Evolutionary conservation across 129 eudicot genomes (phyloP), one percentile per base, ranked within the genome.

Genomic region (Calendula officinalis): DNA sequence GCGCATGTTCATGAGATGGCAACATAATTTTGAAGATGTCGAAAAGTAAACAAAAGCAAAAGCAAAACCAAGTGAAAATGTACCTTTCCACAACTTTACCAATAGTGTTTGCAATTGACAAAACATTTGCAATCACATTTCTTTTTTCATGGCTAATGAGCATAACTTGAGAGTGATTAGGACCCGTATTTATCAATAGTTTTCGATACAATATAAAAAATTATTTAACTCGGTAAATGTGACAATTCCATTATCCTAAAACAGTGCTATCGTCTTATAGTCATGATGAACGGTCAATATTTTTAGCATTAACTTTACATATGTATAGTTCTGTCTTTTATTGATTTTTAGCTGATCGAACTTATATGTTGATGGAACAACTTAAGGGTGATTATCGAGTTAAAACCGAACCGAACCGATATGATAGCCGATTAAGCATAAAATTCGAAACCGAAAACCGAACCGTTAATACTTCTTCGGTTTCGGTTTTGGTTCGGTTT

Each of bases 51-150:
- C n/a, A 56, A 9, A 27, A 33, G 39, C 11, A 34, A 60, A 61
- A 61, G 53, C 33, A 50, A 60, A 71, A 61, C 46, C 34, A 17
- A 35, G 49, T 39, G 33, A 36, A 62, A 43, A 71, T 17, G 70
- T 64, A 62, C 56, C 77, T 71, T 71, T 62, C 77, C 52, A 71
- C 64, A 62, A 63, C 77, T 71, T 71, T 71, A 53, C 40, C 40
- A 52, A 72, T 35, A 72, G 70, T 72, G 57, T 62, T 62, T 12
- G 16, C 42, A 62, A 62, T 62, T n/a, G 77, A 72, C 70, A 42
- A 22, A 62, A 62, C 77, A 71, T 62, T 71, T 62, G 38, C 63
- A 52, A 71, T 71, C 70, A 51, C 10, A 62, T 35, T 62, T 67
- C 32, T 60, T 72, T 48, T 60, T 72, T 48, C 33, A 35, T 53